Evolutionary conservation across 2,329 filamentous ascomycete genomes (phyloP).

Genomic region (Penicillium sp.): DNA sequence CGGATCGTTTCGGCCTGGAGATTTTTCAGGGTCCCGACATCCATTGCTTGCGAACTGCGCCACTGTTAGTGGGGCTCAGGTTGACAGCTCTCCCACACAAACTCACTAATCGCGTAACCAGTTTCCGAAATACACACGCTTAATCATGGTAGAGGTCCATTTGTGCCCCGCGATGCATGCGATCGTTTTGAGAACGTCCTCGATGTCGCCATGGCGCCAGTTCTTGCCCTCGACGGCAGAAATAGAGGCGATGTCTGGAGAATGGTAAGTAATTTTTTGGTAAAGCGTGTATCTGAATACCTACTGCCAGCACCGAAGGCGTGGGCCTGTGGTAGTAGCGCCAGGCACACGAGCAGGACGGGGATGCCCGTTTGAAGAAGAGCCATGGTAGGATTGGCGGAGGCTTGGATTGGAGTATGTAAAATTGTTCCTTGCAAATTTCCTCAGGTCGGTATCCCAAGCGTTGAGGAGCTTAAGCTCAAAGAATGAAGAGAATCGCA

Average conservation of each 20-base stretch:
- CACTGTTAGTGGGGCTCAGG: not conserved
- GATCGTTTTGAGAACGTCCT: constrained; percentile 77
- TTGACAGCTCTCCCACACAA: not conserved
- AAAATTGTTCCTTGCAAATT: not conserved
- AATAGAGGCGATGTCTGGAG: constrained; percentile 50
- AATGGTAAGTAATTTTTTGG: constrained; percentile 5
- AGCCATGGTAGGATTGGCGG: constrained; percentile 11
- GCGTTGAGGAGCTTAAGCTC: not conserved
- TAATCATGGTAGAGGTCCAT: constrained; percentile 78
- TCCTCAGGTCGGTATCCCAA: not conserved
- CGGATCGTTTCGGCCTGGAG: constrained; percentile 77
- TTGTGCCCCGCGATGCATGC: constrained; percentile 79
- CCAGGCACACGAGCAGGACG: constrained; percentile 37
- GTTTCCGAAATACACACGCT: constrained; percentile 81
- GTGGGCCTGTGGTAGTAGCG: constrained; percentile 41
- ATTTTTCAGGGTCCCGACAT: constrained; percentile 76
- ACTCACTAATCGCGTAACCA: constrained; percentile 75
- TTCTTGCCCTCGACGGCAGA: constrained; percentile 53
- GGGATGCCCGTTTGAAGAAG: constrained; percentile 29
- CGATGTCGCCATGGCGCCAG: constrained; percentile 66
- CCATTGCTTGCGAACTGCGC: constrained; percentile 70
- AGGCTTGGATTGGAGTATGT: not conserved
- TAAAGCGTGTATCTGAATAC: constrained; percentile 11
- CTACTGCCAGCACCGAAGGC: constrained; percentile 49
- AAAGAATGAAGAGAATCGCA: not conserved